Conservation (phyloP, 768 basidiomycete species). For the Postia placenta region DNA sequence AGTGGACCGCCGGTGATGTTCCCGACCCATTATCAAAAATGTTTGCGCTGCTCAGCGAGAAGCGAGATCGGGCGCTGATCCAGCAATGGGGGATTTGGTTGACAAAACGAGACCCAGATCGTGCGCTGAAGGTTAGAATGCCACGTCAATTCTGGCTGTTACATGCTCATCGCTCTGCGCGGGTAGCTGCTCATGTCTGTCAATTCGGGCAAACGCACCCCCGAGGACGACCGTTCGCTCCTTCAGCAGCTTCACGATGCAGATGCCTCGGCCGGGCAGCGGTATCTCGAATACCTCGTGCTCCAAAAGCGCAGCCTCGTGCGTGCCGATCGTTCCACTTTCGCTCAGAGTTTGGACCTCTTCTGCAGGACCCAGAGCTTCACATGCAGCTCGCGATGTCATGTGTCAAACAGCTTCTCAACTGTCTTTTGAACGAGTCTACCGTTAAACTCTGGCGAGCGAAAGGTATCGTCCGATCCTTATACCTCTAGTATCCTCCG, state of each 20-base stretch:
- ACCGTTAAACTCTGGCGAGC: constrained; percentile 64
- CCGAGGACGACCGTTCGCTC: constrained; percentile 55
- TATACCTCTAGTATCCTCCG: too few relatives aligned
- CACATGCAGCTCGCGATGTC: constrained; percentile 60
- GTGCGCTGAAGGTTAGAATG: constrained; percentile 57
- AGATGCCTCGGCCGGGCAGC: constrained; percentile 53
- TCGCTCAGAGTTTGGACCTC: background rate
- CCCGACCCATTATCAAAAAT: constrained; percentile 58
- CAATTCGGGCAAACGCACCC: constrained; percentile 48
- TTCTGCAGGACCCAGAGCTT: constrained; percentile 46
- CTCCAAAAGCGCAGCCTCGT: constrained; percentile 61
- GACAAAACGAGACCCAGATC: constrained; percentile 57
- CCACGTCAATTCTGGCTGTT: background rate
- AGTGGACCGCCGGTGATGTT: constrained; percentile 58
- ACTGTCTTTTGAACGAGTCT: constrained; percentile 42
- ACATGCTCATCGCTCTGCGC: background rate
- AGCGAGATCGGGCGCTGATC: constrained; percentile 53
- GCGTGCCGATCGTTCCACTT: constrained; percentile 15
- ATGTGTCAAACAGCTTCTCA: constrained; percentile 50
- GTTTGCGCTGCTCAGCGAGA: constrained; percentile 48
- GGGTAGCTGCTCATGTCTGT: constrained; percentile 55
- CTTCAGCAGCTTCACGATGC: constrained; percentile 52
- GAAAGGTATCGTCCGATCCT: constrained; percentile 41
- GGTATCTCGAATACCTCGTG: constrained; percentile 79
- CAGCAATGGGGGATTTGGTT: constrained; percentile 83